Base-by-base conservation (phyloP, 2,329 filamentous ascomycete species). In the Xylaria sp. region DNA sequence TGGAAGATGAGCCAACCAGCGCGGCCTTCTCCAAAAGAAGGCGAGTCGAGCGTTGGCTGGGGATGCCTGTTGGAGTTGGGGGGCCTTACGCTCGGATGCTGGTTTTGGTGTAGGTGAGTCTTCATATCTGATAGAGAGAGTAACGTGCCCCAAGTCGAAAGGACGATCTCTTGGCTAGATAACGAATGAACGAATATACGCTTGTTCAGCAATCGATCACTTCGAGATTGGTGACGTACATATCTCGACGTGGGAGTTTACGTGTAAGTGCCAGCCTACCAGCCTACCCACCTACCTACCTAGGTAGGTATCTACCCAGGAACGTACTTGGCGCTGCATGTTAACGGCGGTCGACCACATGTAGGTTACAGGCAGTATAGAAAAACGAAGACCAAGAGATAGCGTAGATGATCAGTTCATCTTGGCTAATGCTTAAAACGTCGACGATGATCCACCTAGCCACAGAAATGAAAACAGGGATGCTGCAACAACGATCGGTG, bases 401-500 rank as follows among this genome's bases (percentile, higher is more conserved):
- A 47, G 45, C 55, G 50, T 34, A 65, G 61, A 68, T 59, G 53
- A n/a, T 53, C 14, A 59, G 56, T 58, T 60, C 30, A 47, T 57
- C 57, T 65, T 70, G 62, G 68, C 65, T 70, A 47, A 53, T 36
- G 34, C 36, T 32, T 48, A 19, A 55, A 61, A 61, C 57, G 53
- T 57, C 54, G n/a, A 57, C 54, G 27, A 54, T 34, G 51, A 42
- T 57, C 54, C 21, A 57, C 54, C 36, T 45, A 59, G 45, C 48
- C 45, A 32, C 9, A 67, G 27, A 39, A 45, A 47, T 48, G 42
- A 61, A 63, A 56, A 64, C 57, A 61, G 39, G 32, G 62, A 64
- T 51, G 42, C 53, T 47, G 48, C 57, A 53, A 66, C 50, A 64
- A 54, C 63, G 69, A 75, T 74, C 71, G 68, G 69, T 66, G 70